Evolutionary conservation across 352 stramenopile genomes (phyloP), one percentile per base, ranked within the genome.

Genomic region (Globisporangium alternatum): DNA sequence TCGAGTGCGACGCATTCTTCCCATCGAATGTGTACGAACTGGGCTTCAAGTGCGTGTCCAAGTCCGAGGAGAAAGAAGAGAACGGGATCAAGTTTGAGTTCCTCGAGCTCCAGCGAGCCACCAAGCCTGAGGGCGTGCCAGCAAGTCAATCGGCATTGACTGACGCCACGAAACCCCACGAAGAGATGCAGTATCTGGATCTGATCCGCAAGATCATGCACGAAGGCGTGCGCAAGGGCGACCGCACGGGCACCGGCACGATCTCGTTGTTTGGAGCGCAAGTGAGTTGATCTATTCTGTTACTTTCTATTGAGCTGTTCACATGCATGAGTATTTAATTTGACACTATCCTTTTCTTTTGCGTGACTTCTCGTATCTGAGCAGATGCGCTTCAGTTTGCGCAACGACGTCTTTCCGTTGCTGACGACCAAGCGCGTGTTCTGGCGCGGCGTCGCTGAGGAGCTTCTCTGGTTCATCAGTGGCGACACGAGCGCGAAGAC

Each of bases 371-470:
- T 52, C 19, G 9, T 21, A 33, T 31, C 8, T 43, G 25, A 35
- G 3, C 67, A 86, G 78, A 97, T 97, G 93, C 78, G 91, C 17
- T 99, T 98, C 68, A 95, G 83, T 65, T 76, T 99, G 12, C 85
- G 96, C 25, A 78, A 99, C 69, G 89, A 96, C 44, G 81, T 87
- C 9, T 97, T 99, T 65, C 98, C 98, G 6, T 75, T 99, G 43
- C 74, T 99, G 28, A 99, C 98, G 31, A 99, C 98, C 21, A 99
- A 99, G 83, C 80, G 91, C 47, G 97, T 99, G 35, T 99, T 99
- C 75, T 99, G 97, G 97, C 83, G 98, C 41, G 98, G 97, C 54
- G 97, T 99, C 35, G 98, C 97, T 0, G 98, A 99, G 77, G 98
- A 99, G 76, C 77, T 99, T 39, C 77, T 99, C 44, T 99, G 97